Percentiles rank a stretch among this genome's conserved stretches.
Conservation (phyloP, 495 filamentous ascomycete species). For the Astrothelium subdiscretum region DNA sequence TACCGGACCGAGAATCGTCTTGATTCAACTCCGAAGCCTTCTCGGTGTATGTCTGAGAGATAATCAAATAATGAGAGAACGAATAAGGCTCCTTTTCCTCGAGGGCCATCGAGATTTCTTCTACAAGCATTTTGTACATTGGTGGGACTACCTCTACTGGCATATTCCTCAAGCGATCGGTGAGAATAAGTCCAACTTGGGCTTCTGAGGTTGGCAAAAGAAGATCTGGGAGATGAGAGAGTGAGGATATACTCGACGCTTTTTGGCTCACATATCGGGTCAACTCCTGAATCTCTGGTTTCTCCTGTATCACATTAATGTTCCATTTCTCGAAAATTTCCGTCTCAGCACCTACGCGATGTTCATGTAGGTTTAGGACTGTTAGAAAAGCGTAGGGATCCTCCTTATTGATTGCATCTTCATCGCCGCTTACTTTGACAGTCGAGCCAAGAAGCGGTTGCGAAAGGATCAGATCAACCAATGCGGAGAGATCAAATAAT, state of each 20-base stretch:
- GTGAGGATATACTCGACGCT: conserved; percentile 40
- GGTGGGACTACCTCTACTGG: conserved; percentile 83
- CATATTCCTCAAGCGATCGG: conserved; percentile 91
- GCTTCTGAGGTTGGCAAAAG: conserved; percentile 32
- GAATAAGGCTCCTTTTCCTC: conserved; percentile 86
- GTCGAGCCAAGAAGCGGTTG: conserved; percentile 86
- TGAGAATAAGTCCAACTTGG: conserved; percentile 71
- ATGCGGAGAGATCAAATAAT: conserved; percentile 73
- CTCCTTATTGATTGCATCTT: conserved; percentile 33
- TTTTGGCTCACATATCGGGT: conserved; percentile 57
- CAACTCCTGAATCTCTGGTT: conserved; percentile 56
- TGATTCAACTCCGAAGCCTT: conserved; percentile 68
- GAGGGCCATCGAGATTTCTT: conserved; percentile 82
- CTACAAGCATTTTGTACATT: conserved; percentile 90
- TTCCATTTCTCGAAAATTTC: neutral
- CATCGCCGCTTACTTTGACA: conserved; percentile 88
- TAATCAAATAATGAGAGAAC: conserved; percentile 84
- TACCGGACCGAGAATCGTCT: conserved; percentile 48
- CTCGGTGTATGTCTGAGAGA: conserved; percentile 85
- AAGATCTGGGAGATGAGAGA: conserved; percentile 36
- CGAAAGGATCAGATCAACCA: conserved; percentile 78
- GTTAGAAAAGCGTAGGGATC: conserved; percentile 94
- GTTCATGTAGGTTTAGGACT: conserved; percentile 72
- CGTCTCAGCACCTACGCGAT: conserved; percentile 37
- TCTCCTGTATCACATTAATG: conserved; percentile 37